A percentile compares a stretch with the other conserved stretches of the same genome.
Evolutionary conservation across 2,329 filamentous ascomycete species (phyloP).

Genomic region (Fusarium cyanostomum): DNA sequence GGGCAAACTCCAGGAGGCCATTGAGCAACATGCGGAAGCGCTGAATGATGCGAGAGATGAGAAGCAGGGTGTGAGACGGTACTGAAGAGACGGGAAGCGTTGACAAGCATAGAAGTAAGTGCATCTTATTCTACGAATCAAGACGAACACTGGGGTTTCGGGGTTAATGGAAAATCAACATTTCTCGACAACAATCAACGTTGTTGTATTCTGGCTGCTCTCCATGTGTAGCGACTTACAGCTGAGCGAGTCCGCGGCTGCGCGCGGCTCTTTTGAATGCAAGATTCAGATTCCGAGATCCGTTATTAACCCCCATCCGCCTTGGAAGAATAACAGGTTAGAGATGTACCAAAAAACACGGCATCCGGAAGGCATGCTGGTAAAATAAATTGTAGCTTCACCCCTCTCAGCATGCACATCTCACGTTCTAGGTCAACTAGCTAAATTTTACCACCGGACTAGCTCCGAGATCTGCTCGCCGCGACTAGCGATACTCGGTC

Average conservation of each 20-base stretch:
- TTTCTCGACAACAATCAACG: not conserved
- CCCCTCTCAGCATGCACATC: not conserved
- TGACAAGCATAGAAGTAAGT: conserved; percentile 10
- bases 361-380: conserved; percentile 20
- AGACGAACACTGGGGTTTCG: not conserved
- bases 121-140: conserved; percentile 9
- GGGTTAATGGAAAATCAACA: not conserved
- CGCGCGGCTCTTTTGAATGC: not conserved
- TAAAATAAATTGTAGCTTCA: not conserved
- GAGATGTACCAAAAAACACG: conserved; percentile 9
- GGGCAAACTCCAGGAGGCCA: conserved; percentile 68
- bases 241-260: conserved; percentile 11
- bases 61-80: conserved; percentile 47
- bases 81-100: conserved; percentile 32
- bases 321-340: conserved; percentile 11
- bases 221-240: conserved; percentile 12
- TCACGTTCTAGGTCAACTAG: not conserved
- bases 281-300: conserved; percentile 22
- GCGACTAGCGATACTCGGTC: conserved; percentile 2
- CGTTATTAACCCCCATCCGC: not conserved
- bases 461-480: conserved; percentile 17
- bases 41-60: conserved; percentile 56
- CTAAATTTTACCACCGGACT: conserved; percentile 6
- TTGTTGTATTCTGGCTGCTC: not conserved
- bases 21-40: conserved; percentile 64